Evolutionary conservation across 176 grass and related monocot species (phyloP).

Genomic region (Dactylis glomerata): DNA sequence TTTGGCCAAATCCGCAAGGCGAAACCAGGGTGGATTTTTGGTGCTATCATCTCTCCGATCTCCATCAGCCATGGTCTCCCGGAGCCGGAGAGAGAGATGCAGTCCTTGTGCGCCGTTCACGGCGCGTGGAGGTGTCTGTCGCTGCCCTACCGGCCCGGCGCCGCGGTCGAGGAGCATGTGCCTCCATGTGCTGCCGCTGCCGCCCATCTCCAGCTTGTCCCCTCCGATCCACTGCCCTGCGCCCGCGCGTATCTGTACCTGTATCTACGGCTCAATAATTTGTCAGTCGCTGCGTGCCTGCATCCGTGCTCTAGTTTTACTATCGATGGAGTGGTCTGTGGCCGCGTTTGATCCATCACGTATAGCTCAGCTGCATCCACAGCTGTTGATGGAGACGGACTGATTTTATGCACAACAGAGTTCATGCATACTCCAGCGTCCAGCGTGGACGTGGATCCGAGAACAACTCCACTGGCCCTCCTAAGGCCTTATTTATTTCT

Average conservation of each 20-base stretch:
- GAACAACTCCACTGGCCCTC: too few species aligned
- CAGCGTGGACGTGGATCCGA: too few species aligned
- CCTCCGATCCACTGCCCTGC: neutral
- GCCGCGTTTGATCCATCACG: too few species aligned
- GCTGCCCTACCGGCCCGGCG: neutral
- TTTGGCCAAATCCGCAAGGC: neutral
- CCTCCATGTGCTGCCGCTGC: constrained; percentile 20
- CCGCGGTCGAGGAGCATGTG: constrained; percentile 26
- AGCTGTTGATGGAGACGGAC: neutral
- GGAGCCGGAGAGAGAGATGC: neutral
- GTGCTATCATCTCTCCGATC: neutral
- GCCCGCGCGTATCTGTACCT: neutral
- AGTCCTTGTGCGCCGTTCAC: neutral
- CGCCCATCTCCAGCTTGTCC: constrained; percentile 10
- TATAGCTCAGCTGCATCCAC: neutral
- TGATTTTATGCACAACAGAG: too few species aligned
- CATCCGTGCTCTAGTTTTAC: neutral
- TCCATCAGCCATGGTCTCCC: neutral
- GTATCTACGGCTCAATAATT: neutral
- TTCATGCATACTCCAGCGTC: too few species aligned
- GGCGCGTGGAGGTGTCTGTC: neutral
- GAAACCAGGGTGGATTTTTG: neutral
- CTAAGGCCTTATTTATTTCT: too few species aligned
- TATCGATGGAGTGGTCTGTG: neutral
- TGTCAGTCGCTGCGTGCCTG: neutral